Percentiles rank a stretch among this genome's conserved stretches.
phyloP scores from a whole-genome alignment of 805 yeast species.

The Metschnikowia cerradonensis region DNA sequence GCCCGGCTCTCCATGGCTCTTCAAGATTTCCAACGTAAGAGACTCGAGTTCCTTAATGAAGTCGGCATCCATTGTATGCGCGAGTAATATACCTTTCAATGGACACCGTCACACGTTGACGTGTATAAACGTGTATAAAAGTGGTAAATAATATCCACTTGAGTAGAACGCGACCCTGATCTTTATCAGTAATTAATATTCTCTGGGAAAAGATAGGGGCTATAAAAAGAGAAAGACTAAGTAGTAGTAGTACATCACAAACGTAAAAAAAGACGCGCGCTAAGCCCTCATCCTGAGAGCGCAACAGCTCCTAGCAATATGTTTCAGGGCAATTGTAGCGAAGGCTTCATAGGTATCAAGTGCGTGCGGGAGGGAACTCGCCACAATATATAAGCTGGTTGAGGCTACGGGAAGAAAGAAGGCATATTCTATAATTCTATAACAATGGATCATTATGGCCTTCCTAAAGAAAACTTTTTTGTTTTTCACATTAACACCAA shows the following conservation, averaged over 20 bases:
- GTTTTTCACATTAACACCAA: slow-evolving; percentile 37
- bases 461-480: slow-evolving; percentile 6
- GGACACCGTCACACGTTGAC: neutral
- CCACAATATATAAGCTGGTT: neutral
- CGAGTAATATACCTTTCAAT: neutral
- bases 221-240: neutral
- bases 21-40: slow-evolving; percentile 22
- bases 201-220: neutral
- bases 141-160: neutral
- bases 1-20: slow-evolving; percentile 25
- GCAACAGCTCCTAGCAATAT: neutral
- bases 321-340: neutral
- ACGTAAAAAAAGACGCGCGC: slow-evolving; percentile 14
- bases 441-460: neutral
- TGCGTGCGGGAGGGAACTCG: too few species aligned
- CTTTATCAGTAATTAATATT: neutral
- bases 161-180: neutral
- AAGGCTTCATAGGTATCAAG: neutral
- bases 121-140: neutral
- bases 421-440: neutral
- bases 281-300: slow-evolving; percentile 6
- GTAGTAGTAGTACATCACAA: neutral
- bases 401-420: neutral
- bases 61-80: slow-evolving; percentile 2
- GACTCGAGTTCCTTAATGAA: neutral